Conservation (phyloP, 2,329 filamentous ascomycete species). For the Lasiodiplodia theobromae region DNA sequence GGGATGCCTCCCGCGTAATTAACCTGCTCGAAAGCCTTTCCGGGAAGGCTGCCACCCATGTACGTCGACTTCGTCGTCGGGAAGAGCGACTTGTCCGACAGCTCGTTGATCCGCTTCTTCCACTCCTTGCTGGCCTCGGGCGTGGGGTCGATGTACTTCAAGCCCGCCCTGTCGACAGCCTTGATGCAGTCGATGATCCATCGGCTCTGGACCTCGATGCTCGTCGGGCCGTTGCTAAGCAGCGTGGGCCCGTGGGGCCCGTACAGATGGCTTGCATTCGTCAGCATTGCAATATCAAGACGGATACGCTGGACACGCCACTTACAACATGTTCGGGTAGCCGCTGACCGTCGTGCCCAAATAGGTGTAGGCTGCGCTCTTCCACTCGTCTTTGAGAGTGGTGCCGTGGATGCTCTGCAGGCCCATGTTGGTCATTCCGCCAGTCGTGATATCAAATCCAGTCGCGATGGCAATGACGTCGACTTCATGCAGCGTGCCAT, state of each 20-base stretch:
- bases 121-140: constrained; percentile 49
- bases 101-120: constrained; percentile 49
- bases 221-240: constrained; percentile 51
- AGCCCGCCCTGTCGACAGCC: constrained; percentile 38
- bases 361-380: constrained; percentile 49
- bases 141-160: constrained; percentile 45
- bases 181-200: constrained; percentile 49
- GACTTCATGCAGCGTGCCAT: constrained; percentile 42
- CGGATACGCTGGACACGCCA: neutral
- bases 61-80: constrained; percentile 48
- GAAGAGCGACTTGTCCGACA: constrained; percentile 51
- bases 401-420: constrained; percentile 46
- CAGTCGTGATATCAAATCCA: constrained; percentile 47
- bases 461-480: constrained; percentile 44
- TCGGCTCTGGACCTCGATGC: constrained; percentile 50
- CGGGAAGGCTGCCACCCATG: constrained; percentile 55
- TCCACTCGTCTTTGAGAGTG: constrained; percentile 49
- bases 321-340: constrained; percentile 48
- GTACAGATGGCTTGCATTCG: constrained; percentile 40
- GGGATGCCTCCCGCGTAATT: constrained; percentile 50
- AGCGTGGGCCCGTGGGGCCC: constrained; percentile 53
- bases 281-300: neutral
- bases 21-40: constrained; percentile 53
- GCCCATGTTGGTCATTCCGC: constrained; percentile 51
- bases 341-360: constrained; percentile 52